A percentile compares a stretch with the other conserved stretches of the same genome.
Evolutionary conservation across 2,329 filamentous ascomycete species (phyloP).

Genomic region (Escovopsis sp.): DNA sequence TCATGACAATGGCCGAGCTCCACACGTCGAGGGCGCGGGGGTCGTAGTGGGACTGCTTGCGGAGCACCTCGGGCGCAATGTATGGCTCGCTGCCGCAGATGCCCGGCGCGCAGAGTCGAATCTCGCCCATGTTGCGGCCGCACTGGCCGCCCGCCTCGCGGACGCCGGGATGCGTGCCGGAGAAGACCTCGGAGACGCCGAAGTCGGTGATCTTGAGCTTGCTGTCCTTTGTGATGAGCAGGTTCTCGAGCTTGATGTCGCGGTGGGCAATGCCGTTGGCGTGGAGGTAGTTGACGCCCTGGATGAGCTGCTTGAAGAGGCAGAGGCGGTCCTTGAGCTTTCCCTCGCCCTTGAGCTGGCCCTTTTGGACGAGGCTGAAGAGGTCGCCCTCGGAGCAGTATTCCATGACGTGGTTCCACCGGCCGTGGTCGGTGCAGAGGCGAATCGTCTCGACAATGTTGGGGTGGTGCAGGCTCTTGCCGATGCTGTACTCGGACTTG

Average conservation of each 20-base stretch:
- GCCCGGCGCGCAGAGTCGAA: conserved; percentile 60
- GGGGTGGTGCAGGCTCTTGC: conserved; percentile 70
- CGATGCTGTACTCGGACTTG: conserved; percentile 80
- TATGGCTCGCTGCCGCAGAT: conserved; percentile 79
- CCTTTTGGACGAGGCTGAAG: conserved; percentile 57
- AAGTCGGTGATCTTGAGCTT: conserved; percentile 87
- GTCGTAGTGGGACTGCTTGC: conserved; percentile 51
- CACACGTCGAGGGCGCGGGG: conserved; percentile 73
- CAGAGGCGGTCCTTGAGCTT: conserved; percentile 59
- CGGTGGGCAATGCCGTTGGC: conserved; percentile 75
- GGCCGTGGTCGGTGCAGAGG: conserved; percentile 57
- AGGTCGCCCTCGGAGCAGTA: conserved; percentile 75
- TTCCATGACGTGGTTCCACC: conserved; percentile 90
- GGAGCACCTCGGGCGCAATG: conserved; percentile 72
- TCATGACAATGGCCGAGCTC: conserved; percentile 71
- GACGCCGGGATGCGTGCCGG: conserved; percentile 65
- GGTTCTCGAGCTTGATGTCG: conserved; percentile 81
- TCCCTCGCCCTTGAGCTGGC: conserved; percentile 49
- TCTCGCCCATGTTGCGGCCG: conserved; percentile 54
- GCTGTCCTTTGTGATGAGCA: conserved; percentile 64
- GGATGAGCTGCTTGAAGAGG: conserved; percentile 78
- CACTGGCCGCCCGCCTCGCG: conserved; percentile 59
- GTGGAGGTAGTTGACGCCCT: conserved; percentile 72
- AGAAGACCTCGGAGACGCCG: conserved; percentile 77
- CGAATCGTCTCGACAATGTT: conserved; percentile 74